These are phyloP conservation scores for Colletotrichum magnum DNA, from an alignment of 2,329 filamentous ascomycete genomes.

Conservation along the genomic window DNA sequence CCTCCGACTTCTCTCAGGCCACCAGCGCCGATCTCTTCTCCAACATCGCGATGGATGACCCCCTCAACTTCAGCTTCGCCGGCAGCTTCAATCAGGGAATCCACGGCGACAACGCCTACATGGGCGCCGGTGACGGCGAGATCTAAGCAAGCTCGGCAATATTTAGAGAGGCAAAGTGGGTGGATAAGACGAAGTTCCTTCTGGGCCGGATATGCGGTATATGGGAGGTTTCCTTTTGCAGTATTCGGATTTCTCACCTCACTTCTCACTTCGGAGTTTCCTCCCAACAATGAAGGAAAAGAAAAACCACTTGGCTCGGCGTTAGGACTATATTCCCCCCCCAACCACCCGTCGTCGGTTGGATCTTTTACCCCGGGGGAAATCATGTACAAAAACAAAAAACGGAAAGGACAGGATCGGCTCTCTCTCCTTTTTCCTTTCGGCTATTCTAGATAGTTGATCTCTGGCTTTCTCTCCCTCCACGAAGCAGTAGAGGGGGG, in stretches of 20 bases:
- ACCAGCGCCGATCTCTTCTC: background rate
- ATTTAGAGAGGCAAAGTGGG: background rate
- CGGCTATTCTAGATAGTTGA: conserved; percentile 26
- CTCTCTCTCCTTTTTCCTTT: background rate
- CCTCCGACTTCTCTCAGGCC: conserved; percentile 27
- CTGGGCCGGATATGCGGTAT: conserved; percentile 4
- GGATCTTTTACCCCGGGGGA: background rate
- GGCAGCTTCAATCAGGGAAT: background rate
- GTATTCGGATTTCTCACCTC: no score
- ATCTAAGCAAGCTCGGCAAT: conserved; percentile 44
- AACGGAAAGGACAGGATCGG: conserved; percentile 9
- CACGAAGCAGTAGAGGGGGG: no score
- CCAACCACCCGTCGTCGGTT: background rate
- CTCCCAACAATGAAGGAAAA: background rate
- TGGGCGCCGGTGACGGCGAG: conserved; percentile 52
- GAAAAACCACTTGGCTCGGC: conserved; percentile 1
- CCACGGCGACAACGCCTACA: conserved; percentile 39
- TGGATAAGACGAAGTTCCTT: background rate
- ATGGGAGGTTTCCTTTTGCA: no score
- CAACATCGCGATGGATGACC: conserved; percentile 7
- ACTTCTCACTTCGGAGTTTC: background rate
- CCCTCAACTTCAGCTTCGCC: conserved; percentile 24
- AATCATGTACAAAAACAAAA: conserved; percentile 30
- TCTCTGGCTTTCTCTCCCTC: background rate
- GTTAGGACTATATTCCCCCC: conserved; percentile 12